Evolutionary conservation across 163 green algal species (phyloP), one percentile per base, ranked within the genome.

Genomic region (Chlamydomonas reinhardtii): DNA sequence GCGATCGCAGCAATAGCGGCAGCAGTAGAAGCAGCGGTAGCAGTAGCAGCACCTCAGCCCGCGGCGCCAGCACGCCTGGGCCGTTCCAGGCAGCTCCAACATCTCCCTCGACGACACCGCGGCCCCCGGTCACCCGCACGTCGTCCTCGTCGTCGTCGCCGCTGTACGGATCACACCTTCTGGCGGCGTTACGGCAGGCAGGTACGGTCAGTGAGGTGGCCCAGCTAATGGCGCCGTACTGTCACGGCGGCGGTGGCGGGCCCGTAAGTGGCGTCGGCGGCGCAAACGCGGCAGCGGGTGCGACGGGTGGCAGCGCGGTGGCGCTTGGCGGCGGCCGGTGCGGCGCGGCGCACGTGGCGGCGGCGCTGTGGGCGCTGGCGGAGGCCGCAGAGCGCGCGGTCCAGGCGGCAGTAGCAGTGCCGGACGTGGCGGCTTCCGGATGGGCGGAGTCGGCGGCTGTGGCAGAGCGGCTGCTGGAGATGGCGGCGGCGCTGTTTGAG

Each of bases 301-400:
- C 48, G 6, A 2, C 9, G 19, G 6, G 48, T 14, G 9, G 48
- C 48, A 14, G 48, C 48, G 48, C 12, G 11, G 48, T 56, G 48
- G 11, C 1, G 9, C 48, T 56, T 14, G 48, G 48, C 48, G 76
- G 76, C 43, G 48, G 37, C 34, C 17, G 14, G 22, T 76, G 76
- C 68, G 69, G 56, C n/a, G 12, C 69, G 6, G 56, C 43, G 80
- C 80, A 86, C 35, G 32, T 86, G 14, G 69, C 34, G 2, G 34
- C 70, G 6, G 80, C 56, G 15, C 80, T 78, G 32, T 25, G 68
- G 27, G 3, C 8, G 54, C 22, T 86, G 32, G 25, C 14, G 14
- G 69, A 16, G 20, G 25, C 27, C 0, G 34, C 19, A 19, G 14
- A 27, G 69, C 32, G 1, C 5, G 34, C 8, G 0, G 37, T 15